Evolutionary conservation across 31 red algal species (phyloP).

Genomic region (Asparagopsis taxiformis): DNA sequence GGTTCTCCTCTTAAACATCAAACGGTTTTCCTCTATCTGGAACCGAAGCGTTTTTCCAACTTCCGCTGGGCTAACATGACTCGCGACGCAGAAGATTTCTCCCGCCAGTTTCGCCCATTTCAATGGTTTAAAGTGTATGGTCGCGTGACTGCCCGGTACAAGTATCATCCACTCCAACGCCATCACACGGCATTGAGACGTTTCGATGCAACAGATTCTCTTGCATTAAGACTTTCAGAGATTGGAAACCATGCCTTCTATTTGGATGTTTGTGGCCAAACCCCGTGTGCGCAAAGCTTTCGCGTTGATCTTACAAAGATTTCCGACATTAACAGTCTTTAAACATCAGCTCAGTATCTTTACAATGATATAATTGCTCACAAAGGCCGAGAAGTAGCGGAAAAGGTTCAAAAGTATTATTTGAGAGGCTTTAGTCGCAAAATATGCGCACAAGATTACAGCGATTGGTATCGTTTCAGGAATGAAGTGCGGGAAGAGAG

Average conservation of each 20-base stretch:
- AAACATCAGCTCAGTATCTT: no score
- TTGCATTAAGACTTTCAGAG: not conserved
- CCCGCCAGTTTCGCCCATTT: not conserved
- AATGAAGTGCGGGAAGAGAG: constrained; percentile 10
- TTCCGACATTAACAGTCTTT: not conserved
- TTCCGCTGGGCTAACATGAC: no score
- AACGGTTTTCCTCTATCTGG: not conserved
- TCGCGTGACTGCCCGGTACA: constrained; percentile 10
- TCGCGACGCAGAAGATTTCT: not conserved
- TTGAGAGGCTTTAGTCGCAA: no score
- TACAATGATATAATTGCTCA: not conserved
- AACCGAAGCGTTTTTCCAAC: not conserved
- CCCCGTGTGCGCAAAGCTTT: not conserved
- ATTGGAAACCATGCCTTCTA: constrained; percentile 7
- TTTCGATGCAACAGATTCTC: constrained; percentile 2
- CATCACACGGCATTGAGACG: constrained; percentile 1
- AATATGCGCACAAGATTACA: not conserved
- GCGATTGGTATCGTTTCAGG: constrained; percentile 13
- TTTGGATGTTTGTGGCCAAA: not conserved
- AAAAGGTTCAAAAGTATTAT: constrained; percentile 4
- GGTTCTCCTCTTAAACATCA: no score
- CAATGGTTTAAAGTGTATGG: constrained; percentile 17
- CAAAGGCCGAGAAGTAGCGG: constrained; percentile 11
- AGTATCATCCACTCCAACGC: constrained; percentile 15
- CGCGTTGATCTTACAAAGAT: constrained; percentile 6